Percentiles rank a stretch among this genome's conserved stretches.
Evolutionary conservation across 306 rosid species (phyloP).

Genomic region (Glycyrrhiza uralensis): DNA sequence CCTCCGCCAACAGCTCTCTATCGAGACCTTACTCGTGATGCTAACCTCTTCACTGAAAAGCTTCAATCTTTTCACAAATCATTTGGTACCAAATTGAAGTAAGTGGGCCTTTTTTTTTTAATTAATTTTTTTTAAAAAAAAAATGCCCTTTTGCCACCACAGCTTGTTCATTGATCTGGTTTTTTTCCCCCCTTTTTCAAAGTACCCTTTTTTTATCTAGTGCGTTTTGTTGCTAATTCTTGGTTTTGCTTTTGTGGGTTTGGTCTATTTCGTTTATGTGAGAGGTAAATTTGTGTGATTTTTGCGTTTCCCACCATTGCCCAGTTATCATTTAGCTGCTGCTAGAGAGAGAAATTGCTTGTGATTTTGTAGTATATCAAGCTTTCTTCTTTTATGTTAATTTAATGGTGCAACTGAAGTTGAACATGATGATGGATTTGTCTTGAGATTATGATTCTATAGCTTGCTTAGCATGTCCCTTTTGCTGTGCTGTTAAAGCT

Average conservation of each 20-base stretch:
- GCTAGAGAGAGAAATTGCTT: background rate
- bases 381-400: background rate
- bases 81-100: slow-evolving; percentile 54
- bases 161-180: background rate
- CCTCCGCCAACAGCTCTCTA: slow-evolving; percentile 59
- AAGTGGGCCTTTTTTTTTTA: background rate
- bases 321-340: background rate
- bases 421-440: background rate
- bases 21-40: slow-evolving; percentile 47
- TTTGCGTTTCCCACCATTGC: background rate
- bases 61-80: slow-evolving; percentile 66
- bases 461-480: background rate
- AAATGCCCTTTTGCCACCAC: background rate
- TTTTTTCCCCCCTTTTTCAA: background rate
- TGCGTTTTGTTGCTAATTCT: background rate
- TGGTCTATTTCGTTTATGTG: background rate
- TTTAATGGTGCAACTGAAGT: background rate
- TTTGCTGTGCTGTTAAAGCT: background rate
- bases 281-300: background rate
- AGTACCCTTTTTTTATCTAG: background rate
- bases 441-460: background rate
- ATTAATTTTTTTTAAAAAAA: background rate
- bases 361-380: background rate
- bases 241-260: slow-evolving; percentile 14
- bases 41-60: slow-evolving; percentile 57